Conservation (phyloP, 257 asterid species). For the Solanum sejunctum region DNA sequence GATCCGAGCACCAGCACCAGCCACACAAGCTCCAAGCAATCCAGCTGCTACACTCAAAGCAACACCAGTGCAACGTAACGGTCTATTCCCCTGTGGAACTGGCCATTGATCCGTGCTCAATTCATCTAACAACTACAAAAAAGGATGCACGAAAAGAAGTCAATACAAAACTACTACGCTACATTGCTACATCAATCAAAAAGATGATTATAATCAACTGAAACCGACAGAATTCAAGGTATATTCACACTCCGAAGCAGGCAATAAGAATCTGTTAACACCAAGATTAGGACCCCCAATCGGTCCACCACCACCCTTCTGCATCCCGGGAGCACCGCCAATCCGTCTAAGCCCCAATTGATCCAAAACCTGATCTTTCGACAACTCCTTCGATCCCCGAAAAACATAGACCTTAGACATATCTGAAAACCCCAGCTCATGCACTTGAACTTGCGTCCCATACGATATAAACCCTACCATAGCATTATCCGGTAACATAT, state of each 20-base stretch:
- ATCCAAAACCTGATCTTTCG: conserved; percentile 88
- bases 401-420: conserved; percentile 80
- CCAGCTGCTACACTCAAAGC: conserved; percentile 94
- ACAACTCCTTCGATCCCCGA: conserved; percentile 70
- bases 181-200: background rate
- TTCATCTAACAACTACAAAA: conserved; percentile 77
- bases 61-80: conserved; percentile 82
- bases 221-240: conserved; percentile 52
- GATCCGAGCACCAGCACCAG: conserved; percentile 84
- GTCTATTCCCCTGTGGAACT: conserved; percentile 70
- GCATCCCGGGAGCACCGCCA: conserved; percentile 25
- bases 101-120: conserved; percentile 84
- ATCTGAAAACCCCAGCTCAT: conserved; percentile 85
- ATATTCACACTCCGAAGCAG: conserved; percentile 88
- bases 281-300: conserved; percentile 38
- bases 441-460: conserved; percentile 97
- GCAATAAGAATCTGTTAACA: conserved; percentile 65
- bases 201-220: background rate
- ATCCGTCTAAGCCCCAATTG: conserved; percentile 64
- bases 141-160: background rate
- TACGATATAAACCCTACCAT: conserved; percentile 91
- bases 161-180: background rate
- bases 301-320: conserved; percentile 30
- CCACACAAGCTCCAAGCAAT: conserved; percentile 69
- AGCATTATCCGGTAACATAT: conserved; percentile 80